Percentiles rank a stretch among this genome's conserved stretches.
Conservation (phyloP, 129 eudicot genomes). For the Escallonia herrerae region DNA sequence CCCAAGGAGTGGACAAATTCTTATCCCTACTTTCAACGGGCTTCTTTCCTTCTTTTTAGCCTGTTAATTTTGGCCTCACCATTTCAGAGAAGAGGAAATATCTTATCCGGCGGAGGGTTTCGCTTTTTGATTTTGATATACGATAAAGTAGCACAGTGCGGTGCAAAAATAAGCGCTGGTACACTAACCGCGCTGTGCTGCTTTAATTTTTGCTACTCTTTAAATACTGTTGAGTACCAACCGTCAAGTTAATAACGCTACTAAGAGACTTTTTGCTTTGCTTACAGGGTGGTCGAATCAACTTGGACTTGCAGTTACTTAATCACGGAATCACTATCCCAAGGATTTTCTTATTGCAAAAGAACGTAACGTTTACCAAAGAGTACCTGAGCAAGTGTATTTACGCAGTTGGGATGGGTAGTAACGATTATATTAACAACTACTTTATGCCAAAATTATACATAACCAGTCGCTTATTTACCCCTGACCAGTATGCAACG, state of each 20-base stretch:
- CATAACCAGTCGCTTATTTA: constrained; percentile 20
- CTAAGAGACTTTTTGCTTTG: background rate
- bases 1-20: too few species aligned
- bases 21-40: too few species aligned
- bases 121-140: too few species aligned
- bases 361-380: constrained; percentile 16
- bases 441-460: constrained; percentile 30
- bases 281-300: constrained; percentile 41
- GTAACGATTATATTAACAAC: constrained; percentile 65
- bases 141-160: too few species aligned
- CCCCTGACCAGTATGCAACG: constrained; percentile 42
- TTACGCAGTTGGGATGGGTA: constrained; percentile 52
- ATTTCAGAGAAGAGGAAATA: too few species aligned
- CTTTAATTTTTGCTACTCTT: too few species aligned
- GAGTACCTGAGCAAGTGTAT: constrained; percentile 38
- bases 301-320: constrained; percentile 32
- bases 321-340: constrained; percentile 35
- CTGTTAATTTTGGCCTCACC: too few species aligned
- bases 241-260: background rate
- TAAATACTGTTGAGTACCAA: too few species aligned
- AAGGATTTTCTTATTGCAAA: constrained; percentile 21
- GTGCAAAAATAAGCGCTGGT: too few species aligned
- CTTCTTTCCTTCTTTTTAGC: too few species aligned
- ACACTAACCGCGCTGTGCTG: too few species aligned
- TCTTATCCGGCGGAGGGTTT: too few species aligned